A percentile compares a stretch with the other conserved stretches of the same genome.
Evolutionary conservation across 176 grass and related monocot genomes (phyloP).

Genomic region (Saccharum spontaneum): DNA sequence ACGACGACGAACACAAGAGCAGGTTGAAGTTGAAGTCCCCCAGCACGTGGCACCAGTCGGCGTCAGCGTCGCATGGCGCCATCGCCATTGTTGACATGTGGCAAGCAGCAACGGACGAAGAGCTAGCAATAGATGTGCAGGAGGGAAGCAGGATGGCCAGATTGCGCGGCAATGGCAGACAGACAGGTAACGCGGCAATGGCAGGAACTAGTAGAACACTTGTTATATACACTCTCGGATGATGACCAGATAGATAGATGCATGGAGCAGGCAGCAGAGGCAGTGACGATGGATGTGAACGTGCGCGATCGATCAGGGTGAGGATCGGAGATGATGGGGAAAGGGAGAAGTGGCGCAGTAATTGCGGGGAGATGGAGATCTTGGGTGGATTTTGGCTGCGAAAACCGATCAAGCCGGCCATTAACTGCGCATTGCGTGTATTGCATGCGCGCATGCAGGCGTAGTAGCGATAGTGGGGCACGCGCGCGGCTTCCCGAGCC

Average conservation of each 20-base stretch:
- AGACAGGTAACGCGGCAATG: not conserved
- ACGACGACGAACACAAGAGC: not conserved
- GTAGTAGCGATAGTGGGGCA: not conserved
- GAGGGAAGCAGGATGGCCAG: too few species aligned
- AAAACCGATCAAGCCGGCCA: constrained; percentile 5
- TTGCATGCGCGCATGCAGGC: not conserved
- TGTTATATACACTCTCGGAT: not conserved
- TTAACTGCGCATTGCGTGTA: not conserved
- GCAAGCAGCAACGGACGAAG: not conserved
- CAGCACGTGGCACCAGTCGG: not conserved
- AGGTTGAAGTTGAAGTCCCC: not conserved
- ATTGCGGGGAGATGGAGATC: constrained; percentile 11
- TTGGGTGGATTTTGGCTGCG: constrained; percentile 28
- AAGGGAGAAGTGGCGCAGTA: constrained; percentile 16
- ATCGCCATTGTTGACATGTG: constrained; percentile 9
- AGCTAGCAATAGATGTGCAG: not conserved
- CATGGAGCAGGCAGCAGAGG: not conserved
- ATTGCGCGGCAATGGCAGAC: too few species aligned
- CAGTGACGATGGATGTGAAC: not conserved
- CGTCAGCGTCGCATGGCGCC: not conserved
- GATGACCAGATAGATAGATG: not conserved
- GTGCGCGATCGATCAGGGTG: not conserved
- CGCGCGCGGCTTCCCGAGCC: constrained; percentile 17
- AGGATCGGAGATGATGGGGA: not conserved
- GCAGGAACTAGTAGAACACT: not conserved